Conservation (phyloP, 257 asterid species). For the Solanum chaucha region DNA sequence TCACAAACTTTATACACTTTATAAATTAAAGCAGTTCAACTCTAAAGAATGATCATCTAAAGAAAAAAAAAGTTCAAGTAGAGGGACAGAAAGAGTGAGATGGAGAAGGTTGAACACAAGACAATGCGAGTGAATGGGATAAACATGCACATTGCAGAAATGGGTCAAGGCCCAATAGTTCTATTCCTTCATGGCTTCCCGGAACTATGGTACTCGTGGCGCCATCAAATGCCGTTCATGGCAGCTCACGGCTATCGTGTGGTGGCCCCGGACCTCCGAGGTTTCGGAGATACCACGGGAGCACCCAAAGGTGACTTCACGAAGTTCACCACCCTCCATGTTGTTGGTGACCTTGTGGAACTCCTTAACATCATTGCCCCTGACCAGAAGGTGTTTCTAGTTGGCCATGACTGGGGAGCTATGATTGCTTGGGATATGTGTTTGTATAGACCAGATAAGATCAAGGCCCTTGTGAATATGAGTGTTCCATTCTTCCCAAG, state of each 20-base stretch:
- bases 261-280: constrained; percentile 71
- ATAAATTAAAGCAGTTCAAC: not conserved
- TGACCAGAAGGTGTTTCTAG: constrained; percentile 52
- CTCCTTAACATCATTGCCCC: constrained; percentile 47
- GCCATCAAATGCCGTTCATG: constrained; percentile 66
- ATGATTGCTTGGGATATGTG: constrained; percentile 49
- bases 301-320: constrained; percentile 48
- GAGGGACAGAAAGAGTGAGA: not conserved
- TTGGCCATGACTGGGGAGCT: constrained; percentile 93
- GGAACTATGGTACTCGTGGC: constrained; percentile 91
- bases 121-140: constrained; percentile 38
- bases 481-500: constrained; percentile 42
- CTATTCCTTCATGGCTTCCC: constrained; percentile 87
- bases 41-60: not conserved
- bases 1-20: not conserved
- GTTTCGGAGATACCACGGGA: constrained; percentile 70
- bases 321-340: constrained; percentile 35
- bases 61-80: not conserved
- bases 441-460: constrained; percentile 56
- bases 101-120: constrained; percentile 32
- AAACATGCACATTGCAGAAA: constrained; percentile 59
- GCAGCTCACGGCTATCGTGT: constrained; percentile 61
- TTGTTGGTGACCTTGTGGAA: constrained; percentile 58
- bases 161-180: constrained; percentile 64
- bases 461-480: constrained; percentile 48